These are phyloP conservation scores for Dalbergia cochinchinensis DNA, from an alignment of 306 rosid genomes.

Conservation along the genomic window DNA sequence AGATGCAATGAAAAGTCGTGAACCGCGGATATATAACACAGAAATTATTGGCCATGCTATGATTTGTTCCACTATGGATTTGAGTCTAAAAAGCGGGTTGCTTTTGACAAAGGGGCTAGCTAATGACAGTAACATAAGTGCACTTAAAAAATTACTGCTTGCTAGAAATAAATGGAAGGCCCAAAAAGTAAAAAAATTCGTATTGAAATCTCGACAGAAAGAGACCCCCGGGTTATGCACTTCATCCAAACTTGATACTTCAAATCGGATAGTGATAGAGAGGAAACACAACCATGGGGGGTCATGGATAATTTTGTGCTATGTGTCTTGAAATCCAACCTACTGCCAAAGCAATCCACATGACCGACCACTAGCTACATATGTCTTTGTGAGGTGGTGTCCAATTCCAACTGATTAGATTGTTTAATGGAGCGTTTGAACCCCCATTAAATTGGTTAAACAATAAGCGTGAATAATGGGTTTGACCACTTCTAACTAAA, in stretches of 20 bases:
- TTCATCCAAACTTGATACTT: slow-evolving; percentile 37
- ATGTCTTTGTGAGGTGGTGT: slow-evolving; percentile 22
- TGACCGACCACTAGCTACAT: slow-evolving; percentile 51
- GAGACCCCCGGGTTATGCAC: slow-evolving; percentile 8
- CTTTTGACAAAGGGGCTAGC: slow-evolving; percentile 41
- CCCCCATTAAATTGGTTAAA: slow-evolving; percentile 19
- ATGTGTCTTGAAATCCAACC: slow-evolving; percentile 35
- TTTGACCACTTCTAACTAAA: slow-evolving; percentile 39
- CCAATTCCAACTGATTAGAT: slow-evolving; percentile 41
- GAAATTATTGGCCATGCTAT: slow-evolving; percentile 42
- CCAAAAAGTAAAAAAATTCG: background rate
- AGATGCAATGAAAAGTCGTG: slow-evolving; percentile 45
- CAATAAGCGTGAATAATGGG: background rate
- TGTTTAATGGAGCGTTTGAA: slow-evolving; percentile 18
- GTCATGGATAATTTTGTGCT: slow-evolving; percentile 41
- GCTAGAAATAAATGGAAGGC: background rate
- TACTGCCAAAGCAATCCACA: slow-evolving; percentile 58
- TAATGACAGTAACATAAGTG: background rate
- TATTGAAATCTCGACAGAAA: slow-evolving; percentile 7
- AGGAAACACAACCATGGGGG: slow-evolving; percentile 56
- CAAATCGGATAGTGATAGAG: slow-evolving; percentile 54
- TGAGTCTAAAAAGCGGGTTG: slow-evolving; percentile 41
- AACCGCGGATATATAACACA: slow-evolving; percentile 40
- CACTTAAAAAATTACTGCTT: slow-evolving; percentile 23
- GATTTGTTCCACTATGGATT: slow-evolving; percentile 31